phyloP scores from a whole-genome alignment of 805 yeast genomes.

The Starmerella vaccinii region DNA sequence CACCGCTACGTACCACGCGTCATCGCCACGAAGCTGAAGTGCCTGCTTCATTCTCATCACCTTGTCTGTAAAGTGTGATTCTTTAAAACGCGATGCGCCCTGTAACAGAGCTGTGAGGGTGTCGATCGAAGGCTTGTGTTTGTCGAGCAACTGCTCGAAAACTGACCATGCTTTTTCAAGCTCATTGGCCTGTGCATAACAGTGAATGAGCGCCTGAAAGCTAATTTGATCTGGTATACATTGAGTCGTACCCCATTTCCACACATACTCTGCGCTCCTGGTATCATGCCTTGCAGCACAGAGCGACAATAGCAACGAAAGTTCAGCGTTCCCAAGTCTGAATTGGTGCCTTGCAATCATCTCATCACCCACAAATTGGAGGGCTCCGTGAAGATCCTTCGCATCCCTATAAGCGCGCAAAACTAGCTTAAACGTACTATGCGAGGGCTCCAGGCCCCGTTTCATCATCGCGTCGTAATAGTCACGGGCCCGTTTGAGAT shows the following conservation, averaged over 20 bases:
- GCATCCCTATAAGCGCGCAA: slow-evolving; percentile 33
- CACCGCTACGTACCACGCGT: slow-evolving; percentile 24
- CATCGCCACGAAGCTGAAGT: slow-evolving; percentile 26
- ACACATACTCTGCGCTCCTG: slow-evolving; percentile 24
- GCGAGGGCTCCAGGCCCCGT: slow-evolving; percentile 28
- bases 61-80: neutral
- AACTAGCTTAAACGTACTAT: slow-evolving; percentile 32
- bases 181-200: slow-evolving; percentile 28
- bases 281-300: slow-evolving; percentile 28
- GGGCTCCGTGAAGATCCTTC: slow-evolving; percentile 32
- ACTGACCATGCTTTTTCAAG: slow-evolving; percentile 29
- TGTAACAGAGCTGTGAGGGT: slow-evolving; percentile 25
- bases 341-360: slow-evolving; percentile 21
- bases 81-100: slow-evolving; percentile 20
- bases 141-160: slow-evolving; percentile 25
- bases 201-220: slow-evolving; percentile 30
- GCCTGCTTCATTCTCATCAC: neutral
- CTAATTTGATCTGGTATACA: slow-evolving; percentile 25
- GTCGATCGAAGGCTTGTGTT: slow-evolving; percentile 19
- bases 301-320: slow-evolving; percentile 25
- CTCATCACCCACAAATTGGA: slow-evolving; percentile 22
- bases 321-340: slow-evolving; percentile 22
- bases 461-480: slow-evolving; percentile 33
- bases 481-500: slow-evolving; percentile 32
- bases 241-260: slow-evolving; percentile 25